A percentile compares a stretch with the other conserved stretches of the same genome.
These are phyloP conservation scores for Rutstroemia sp. DNA, from an alignment of 2,329 filamentous ascomycete species.

Conservation along the genomic window DNA sequence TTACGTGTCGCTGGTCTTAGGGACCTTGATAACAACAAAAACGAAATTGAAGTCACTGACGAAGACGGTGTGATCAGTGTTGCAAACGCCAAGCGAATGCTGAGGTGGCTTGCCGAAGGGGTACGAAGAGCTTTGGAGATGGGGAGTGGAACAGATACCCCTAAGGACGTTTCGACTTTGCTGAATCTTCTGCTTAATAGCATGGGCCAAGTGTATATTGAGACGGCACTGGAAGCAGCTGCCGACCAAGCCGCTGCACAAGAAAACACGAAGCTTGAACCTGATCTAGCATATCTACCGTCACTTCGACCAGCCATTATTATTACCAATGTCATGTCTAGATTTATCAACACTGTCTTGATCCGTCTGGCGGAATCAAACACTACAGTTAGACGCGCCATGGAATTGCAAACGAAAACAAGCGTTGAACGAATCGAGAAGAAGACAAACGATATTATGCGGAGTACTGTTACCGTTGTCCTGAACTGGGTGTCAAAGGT, in stretches of 20 bases:
- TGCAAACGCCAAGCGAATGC: slow-evolving; percentile 91
- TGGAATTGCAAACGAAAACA: slow-evolving; percentile 56
- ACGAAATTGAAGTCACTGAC: slow-evolving; percentile 85
- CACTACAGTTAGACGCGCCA: slow-evolving; percentile 71
- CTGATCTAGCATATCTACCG: slow-evolving; percentile 77
- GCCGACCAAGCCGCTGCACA: slow-evolving; percentile 67
- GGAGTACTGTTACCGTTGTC: slow-evolving; percentile 58
- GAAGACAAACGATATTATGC: slow-evolving; percentile 61
- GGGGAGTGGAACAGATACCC: slow-evolving; percentile 79
- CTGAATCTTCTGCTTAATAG: slow-evolving; percentile 76
- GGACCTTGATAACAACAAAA: slow-evolving; percentile 68
- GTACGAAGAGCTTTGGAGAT: slow-evolving; percentile 87
- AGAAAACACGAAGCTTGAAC: slow-evolving; percentile 74
- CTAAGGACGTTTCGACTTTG: slow-evolving; percentile 84
- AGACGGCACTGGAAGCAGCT: slow-evolving; percentile 61
- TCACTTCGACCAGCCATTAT: slow-evolving; percentile 75
- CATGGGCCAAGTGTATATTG: slow-evolving; percentile 77
- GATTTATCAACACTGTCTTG: slow-evolving; percentile 83
- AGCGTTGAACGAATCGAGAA: slow-evolving; percentile 58
- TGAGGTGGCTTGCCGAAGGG: slow-evolving; percentile 94
- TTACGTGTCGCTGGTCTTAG: slow-evolving; percentile 77
- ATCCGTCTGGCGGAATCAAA: slow-evolving; percentile 84
- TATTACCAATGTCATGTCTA: slow-evolving; percentile 87
- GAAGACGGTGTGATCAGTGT: slow-evolving; percentile 79
- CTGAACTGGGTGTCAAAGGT: slow-evolving; percentile 56